These are phyloP conservation scores for Laetiporus sulphureus DNA, from an alignment of 1,284 basidiomycete species.

Conservation along the genomic window DNA sequence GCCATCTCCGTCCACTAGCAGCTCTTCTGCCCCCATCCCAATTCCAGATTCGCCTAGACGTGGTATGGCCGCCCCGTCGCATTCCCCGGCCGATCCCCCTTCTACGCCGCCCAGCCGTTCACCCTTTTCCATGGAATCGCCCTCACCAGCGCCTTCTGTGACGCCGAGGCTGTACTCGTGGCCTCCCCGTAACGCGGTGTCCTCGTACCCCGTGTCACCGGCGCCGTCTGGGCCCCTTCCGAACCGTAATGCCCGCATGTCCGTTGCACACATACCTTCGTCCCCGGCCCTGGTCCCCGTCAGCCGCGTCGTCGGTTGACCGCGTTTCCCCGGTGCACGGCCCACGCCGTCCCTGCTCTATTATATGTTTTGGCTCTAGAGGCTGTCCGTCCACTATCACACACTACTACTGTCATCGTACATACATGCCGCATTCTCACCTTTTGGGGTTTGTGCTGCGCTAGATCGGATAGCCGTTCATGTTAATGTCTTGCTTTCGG, in stretches of 20 bases:
- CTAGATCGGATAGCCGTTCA: too few relatives aligned
- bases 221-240: slow-evolving; percentile 18
- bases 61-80: slow-evolving; percentile 10
- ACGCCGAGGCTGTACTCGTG: slow-evolving; percentile 22
- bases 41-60: not conserved
- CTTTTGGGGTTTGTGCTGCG: too few relatives aligned
- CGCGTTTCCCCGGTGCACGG: not conserved
- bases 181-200: slow-evolving; percentile 8
- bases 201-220: slow-evolving; percentile 9
- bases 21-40: not conserved
- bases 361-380: too few relatives aligned
- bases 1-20: not conserved
- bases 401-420: too few relatives aligned
- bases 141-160: slow-evolving; percentile 22
- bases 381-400: too few relatives aligned
- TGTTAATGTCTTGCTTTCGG: too few relatives aligned
- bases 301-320: slow-evolving; percentile 10
- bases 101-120: slow-evolving; percentile 14
- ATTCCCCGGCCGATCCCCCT: slow-evolving; percentile 8
- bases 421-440: too few relatives aligned
- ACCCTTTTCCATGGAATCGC: slow-evolving; percentile 9
- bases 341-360: too few relatives aligned
- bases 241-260: slow-evolving; percentile 21
- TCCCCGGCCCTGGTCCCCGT: slow-evolving; percentile 12
- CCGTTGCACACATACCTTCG: not conserved